Evolutionary conservation across 805 yeast species (phyloP).

Genomic region (Myxozyma geophila): DNA sequence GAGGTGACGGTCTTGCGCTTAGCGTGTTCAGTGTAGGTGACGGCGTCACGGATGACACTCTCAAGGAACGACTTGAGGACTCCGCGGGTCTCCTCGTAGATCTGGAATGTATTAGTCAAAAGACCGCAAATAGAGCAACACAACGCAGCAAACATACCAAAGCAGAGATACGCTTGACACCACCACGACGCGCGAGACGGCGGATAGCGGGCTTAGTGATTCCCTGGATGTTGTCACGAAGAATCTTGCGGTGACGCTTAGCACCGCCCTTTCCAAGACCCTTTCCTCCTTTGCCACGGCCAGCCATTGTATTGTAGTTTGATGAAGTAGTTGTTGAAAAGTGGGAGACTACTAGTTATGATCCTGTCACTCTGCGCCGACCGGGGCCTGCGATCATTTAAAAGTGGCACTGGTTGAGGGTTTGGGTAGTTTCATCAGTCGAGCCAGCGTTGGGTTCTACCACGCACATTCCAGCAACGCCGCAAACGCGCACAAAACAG

Average conservation of each 20-base stretch:
- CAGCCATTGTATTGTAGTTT: slow-evolving; percentile 68
- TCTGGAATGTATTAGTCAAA: slow-evolving; percentile 41
- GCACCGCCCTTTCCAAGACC: slow-evolving; percentile 99
- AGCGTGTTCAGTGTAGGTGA: slow-evolving; percentile 99
- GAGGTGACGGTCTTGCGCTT: slow-evolving; percentile 99
- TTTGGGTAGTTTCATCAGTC: slow-evolving; percentile 31
- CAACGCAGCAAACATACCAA: slow-evolving; percentile 60
- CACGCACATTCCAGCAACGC: slow-evolving; percentile 14
- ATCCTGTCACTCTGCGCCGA: not conserved
- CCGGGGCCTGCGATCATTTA: slow-evolving; percentile 14
- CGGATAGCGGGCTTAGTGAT: slow-evolving; percentile 99
- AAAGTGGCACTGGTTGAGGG: slow-evolving; percentile 24
- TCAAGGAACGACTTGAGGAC: slow-evolving; percentile 95
- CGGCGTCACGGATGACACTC: slow-evolving; percentile 98
- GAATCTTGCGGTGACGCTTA: slow-evolving; percentile 99
- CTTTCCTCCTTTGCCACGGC: slow-evolving; percentile 99
- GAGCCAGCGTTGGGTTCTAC: not conserved
- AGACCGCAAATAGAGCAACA: slow-evolving; percentile 64
- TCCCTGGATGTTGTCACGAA: slow-evolving; percentile 99
- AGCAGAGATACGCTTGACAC: slow-evolving; percentile 99
- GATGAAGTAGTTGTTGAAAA: not conserved
- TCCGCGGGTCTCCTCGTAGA: slow-evolving; percentile 98
- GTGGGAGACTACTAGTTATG: not conserved
- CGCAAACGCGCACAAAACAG: slow-evolving; percentile 13
- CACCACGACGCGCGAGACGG: slow-evolving; percentile 99